A percentile compares a stretch with the other conserved stretches of the same genome.
These are phyloP conservation scores for Yarrowia sp. DNA, from an alignment of 805 yeast species.

Conservation along the genomic window DNA sequence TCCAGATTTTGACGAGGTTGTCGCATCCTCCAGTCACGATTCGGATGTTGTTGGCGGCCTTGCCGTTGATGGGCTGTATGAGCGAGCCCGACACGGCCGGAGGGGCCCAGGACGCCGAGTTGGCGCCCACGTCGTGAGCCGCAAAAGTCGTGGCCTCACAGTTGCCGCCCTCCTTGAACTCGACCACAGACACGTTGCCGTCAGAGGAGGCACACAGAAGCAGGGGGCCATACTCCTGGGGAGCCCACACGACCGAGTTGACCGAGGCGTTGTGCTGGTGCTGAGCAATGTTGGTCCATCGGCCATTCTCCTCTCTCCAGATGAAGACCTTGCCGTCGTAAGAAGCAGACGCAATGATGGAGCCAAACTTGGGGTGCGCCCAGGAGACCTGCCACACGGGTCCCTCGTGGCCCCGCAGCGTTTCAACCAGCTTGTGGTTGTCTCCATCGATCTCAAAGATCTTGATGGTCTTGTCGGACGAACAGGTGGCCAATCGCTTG, in stretches of 20 bases:
- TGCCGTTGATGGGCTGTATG: conserved; percentile 32
- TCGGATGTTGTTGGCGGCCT: conserved; percentile 43
- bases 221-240: conserved; percentile 93
- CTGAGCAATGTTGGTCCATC: conserved; percentile 84
- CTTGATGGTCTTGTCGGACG: conserved; percentile 94
- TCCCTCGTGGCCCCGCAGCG: conserved; percentile 91
- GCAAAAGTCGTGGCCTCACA: conserved; percentile 49
- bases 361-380: conserved; percentile 99
- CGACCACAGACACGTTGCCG: conserved; percentile 87
- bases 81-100: conserved; percentile 35
- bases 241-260: conserved; percentile 94
- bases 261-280: conserved; percentile 93
- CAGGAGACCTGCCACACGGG: conserved; percentile 99
- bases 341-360: conserved; percentile 89
- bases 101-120: conserved; percentile 80
- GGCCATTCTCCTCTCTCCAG: conserved; percentile 91
- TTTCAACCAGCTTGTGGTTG: conserved; percentile 74
- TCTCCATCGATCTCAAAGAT: conserved; percentile 90
- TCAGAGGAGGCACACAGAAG: conserved; percentile 89
- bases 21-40: conserved; percentile 96
- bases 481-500: conserved; percentile 90
- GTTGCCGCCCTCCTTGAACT: conserved; percentile 86
- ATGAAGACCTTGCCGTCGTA: conserved; percentile 92
- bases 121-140: conserved; percentile 93
- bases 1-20: conserved; percentile 90